A percentile compares a stretch with the other conserved stretches of the same genome.
These are phyloP conservation scores for Kwoniella botswanensis DNA, from an alignment of 768 basidiomycete genomes.

Conservation along the genomic window DNA sequence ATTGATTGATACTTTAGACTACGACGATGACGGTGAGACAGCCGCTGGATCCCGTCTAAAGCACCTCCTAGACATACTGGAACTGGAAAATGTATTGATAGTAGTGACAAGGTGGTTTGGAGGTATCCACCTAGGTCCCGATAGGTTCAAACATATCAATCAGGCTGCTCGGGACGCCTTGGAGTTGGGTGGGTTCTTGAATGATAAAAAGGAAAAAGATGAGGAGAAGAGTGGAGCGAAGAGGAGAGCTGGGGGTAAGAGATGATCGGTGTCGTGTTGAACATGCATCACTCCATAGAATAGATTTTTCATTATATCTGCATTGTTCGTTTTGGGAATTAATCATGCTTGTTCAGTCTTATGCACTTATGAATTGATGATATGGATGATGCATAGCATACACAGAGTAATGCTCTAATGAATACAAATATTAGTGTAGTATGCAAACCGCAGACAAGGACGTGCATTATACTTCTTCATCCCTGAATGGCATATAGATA, in stretches of 20 bases:
- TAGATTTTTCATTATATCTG: no score
- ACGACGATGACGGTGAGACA: slow-evolving; percentile 92
- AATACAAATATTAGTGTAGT: no score
- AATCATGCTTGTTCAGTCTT: no score
- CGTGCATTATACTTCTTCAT: no score
- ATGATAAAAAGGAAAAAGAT: slow-evolving; percentile 58
- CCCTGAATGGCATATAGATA: no score
- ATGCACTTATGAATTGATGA: no score
- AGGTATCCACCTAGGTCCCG: slow-evolving; percentile 86
- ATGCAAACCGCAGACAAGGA: no score
- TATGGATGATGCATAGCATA: no score
- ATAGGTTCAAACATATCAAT: slow-evolving; percentile 79
- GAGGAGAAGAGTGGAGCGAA: slow-evolving; percentile 60
- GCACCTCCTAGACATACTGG: slow-evolving; percentile 86
- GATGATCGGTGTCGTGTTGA: neutral
- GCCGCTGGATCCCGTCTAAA: slow-evolving; percentile 89
- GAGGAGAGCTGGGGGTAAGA: slow-evolving; percentile 29
- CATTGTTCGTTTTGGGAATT: no score
- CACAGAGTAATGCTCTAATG: no score
- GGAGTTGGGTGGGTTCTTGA: slow-evolving; percentile 84
- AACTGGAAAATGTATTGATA: slow-evolving; percentile 74
- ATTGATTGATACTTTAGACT: slow-evolving; percentile 64
- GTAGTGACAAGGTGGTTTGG: slow-evolving; percentile 94
- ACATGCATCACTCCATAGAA: no score
- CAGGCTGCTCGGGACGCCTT: slow-evolving; percentile 91